Evolutionary conservation across 2,329 filamentous ascomycete genomes (phyloP).

Genomic region (Claviceps pusilla): DNA sequence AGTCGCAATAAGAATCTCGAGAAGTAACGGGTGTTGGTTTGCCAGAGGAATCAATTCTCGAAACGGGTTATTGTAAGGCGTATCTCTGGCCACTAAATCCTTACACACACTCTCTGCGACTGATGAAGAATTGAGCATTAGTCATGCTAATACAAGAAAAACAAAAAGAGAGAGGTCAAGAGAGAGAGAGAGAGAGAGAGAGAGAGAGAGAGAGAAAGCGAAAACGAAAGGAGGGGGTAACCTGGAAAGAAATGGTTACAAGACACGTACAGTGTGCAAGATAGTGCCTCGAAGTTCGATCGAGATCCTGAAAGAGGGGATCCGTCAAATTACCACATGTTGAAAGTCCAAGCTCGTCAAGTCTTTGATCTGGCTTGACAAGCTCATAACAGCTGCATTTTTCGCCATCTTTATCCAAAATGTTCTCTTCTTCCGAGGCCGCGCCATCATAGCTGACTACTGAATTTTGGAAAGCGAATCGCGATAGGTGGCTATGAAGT

Average conservation of each 20-base stretch:
- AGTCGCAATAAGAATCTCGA: conserved; percentile 33
- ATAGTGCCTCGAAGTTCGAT: conserved; percentile 29
- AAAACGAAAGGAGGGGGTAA: neutral
- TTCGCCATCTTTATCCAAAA: neutral
- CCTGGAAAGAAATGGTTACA: neutral
- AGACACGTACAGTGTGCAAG: conserved; percentile 33
- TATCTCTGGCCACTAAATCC: conserved; percentile 37
- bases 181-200: too few species aligned
- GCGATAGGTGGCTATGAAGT: neutral
- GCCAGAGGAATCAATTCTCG: conserved; percentile 33
- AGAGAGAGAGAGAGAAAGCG: neutral
- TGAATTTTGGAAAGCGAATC: neutral
- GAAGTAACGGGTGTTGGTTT: conserved; percentile 28
- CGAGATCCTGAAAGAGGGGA: conserved; percentile 40
- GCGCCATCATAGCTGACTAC: neutral
- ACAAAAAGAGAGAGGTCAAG: neutral
- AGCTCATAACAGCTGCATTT: neutral
- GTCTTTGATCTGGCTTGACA: neutral
- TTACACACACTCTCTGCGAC: conserved; percentile 35
- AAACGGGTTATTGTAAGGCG: conserved; percentile 30
- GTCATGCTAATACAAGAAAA: conserved; percentile 3
- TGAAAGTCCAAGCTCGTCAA: neutral
- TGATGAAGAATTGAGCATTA: conserved; percentile 13
- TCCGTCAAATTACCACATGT: conserved; percentile 27
- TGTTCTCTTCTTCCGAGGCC: neutral